Base-by-base conservation (phyloP, 805 yeast species). In the Ogataea kodamae region DNA sequence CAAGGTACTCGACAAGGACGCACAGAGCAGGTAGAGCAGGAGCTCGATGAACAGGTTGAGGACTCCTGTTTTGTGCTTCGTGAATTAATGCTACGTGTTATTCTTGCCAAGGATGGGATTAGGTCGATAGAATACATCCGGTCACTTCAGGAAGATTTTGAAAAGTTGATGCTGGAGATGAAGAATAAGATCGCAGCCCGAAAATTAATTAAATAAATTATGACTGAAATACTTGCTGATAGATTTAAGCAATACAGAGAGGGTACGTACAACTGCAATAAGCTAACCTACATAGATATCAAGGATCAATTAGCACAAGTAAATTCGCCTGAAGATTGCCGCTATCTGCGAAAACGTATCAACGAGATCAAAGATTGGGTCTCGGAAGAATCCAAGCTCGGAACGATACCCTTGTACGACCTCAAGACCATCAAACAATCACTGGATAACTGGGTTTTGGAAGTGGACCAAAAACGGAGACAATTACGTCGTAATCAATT, bases 361-460 rank as follows among this genome's bases (percentile, higher is more conserved):
- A 36, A 37, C 25, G 13, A 33, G 3, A 35, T 51, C 11, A 40
- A 46, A 28, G 28, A 39, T 5, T 50, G 52, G 52, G 21, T 53
- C 4, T 18, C 45, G 8, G 32, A 34, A 4, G 18, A 33, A n/a
- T 22, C 35, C 12, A 29, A 35, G n/a, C 28, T 21, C 6, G 43
- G 31, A 10, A 29, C 28, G n/a, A 35, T 54, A 3, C 53, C 62
- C 1, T 12, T 41, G 11, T 58, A 45, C 34, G 55, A 56, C 18
- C 39, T 53, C 28, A 56, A 48, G 29, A 37, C 28, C 6, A 49
- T 46, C 20, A 30, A 51, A 4, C 30, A 21, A 5, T 10, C 42
- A 3, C 39, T 54, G 14, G 52, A 50, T 22, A 12, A 30, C 14
- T 33, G 55, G 28, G 42, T 44, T 1, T 30, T 45, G 9, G 18